Evolutionary conservation across 2,329 filamentous ascomycete species (phyloP).

Genomic region (Lasiodiplodia hormozganensis): DNA sequence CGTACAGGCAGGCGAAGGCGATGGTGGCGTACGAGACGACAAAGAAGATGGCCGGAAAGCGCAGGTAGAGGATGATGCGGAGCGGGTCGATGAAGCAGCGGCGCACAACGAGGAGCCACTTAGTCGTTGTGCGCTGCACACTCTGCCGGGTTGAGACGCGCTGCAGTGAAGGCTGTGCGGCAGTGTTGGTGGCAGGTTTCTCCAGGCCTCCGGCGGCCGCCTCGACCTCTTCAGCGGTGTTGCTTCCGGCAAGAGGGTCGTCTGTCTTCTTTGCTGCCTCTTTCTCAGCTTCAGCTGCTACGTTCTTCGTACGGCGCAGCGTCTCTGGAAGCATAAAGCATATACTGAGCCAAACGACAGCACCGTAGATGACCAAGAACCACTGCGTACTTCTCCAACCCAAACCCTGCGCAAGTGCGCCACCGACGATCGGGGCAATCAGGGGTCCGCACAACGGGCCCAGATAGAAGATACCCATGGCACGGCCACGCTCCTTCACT

Average conservation of each 20-base stretch:
- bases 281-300: slow-evolving; percentile 31
- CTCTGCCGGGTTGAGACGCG: slow-evolving; percentile 44
- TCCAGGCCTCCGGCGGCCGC: slow-evolving; percentile 20
- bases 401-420: slow-evolving; percentile 40
- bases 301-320: slow-evolving; percentile 27
- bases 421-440: slow-evolving; percentile 49
- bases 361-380: slow-evolving; percentile 49
- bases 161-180: slow-evolving; percentile 33
- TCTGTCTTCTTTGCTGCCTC: slow-evolving; percentile 17
- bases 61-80: slow-evolving; percentile 46
- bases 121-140: slow-evolving; percentile 42
- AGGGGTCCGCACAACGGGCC: slow-evolving; percentile 48
- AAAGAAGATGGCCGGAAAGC: slow-evolving; percentile 46
- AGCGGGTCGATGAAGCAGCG: slow-evolving; percentile 49
- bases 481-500: slow-evolving; percentile 44
- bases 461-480: slow-evolving; percentile 49
- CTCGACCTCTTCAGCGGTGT: slow-evolving; percentile 14
- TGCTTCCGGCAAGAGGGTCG: slow-evolving; percentile 21
- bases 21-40: slow-evolving; percentile 51
- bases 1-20: slow-evolving; percentile 47
- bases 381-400: slow-evolving; percentile 50
- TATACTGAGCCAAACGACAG: slow-evolving; percentile 41
- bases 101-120: slow-evolving; percentile 37
- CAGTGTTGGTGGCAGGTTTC: background rate
- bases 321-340: slow-evolving; percentile 47